These are phyloP conservation scores for Corchorus capsularis DNA, from an alignment of 345 rosid genomes.

Conservation along the genomic window DNA sequence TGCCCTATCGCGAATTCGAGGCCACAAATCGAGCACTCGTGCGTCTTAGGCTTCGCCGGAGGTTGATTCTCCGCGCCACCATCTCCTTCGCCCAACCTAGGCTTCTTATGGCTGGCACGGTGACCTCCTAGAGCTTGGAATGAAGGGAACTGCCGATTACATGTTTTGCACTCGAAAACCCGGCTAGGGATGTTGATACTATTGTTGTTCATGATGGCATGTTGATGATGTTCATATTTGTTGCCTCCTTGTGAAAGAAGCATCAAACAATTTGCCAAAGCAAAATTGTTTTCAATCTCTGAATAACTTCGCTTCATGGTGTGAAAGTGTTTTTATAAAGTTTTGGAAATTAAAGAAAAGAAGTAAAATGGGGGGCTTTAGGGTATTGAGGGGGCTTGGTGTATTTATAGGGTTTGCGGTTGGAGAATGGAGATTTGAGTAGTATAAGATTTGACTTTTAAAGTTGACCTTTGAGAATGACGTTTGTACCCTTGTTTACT, in stretches of 20 bases:
- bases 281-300: slow-evolving; percentile 14
- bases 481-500: slow-evolving; percentile 28
- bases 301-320: slow-evolving; percentile 53
- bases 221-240: slow-evolving; percentile 14
- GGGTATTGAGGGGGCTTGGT: not conserved
- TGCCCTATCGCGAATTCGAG: slow-evolving; percentile 78
- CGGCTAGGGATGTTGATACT: slow-evolving; percentile 25
- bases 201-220: not conserved
- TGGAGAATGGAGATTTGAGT: not conserved
- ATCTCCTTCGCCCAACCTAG: slow-evolving; percentile 26
- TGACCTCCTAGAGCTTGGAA: slow-evolving; percentile 78
- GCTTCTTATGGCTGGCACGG: slow-evolving; percentile 75
- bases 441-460: slow-evolving; percentile 23
- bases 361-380: not conserved
- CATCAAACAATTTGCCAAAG: slow-evolving; percentile 64
- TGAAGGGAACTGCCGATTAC: slow-evolving; percentile 56
- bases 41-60: slow-evolving; percentile 55
- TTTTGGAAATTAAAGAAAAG: not conserved
- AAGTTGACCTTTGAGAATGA: slow-evolving; percentile 43
- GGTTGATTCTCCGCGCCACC: slow-evolving; percentile 19
- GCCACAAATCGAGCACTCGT: slow-evolving; percentile 90
- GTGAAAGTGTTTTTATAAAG: not conserved
- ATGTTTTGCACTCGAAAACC: slow-evolving; percentile 72
- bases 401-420: slow-evolving; percentile 33
- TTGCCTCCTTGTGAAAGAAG: slow-evolving; percentile 40